phyloP scores from a whole-genome alignment of 495 filamentous ascomycete species.

The Pyronema domesticum region DNA sequence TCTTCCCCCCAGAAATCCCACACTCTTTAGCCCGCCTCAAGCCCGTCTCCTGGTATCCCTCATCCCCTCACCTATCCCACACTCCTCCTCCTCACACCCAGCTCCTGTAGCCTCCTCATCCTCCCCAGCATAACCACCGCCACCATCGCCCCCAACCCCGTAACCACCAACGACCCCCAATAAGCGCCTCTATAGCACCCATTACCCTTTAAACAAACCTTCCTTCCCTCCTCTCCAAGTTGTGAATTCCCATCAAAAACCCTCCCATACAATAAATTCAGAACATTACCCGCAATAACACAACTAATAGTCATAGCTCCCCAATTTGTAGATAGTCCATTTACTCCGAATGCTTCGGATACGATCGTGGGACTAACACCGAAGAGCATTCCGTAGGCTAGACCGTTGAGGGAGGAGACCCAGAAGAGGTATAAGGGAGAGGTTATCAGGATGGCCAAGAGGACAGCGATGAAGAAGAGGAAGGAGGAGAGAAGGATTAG shows the following conservation, averaged over 20 bases:
- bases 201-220: neutral
- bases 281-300: constrained; percentile 69
- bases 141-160: neutral
- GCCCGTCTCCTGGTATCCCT: no score
- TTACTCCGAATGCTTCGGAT: constrained; percentile 71
- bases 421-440: constrained; percentile 63
- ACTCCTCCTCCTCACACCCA: no score
- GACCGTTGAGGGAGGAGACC: constrained; percentile 66
- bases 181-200: constrained; percentile 4
- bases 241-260: neutral
- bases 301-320: constrained; percentile 82
- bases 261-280: constrained; percentile 71
- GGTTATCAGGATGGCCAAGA: constrained; percentile 57
- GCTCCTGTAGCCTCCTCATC: neutral
- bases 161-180: neutral
- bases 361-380: constrained; percentile 87
- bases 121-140: neutral
- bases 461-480: constrained; percentile 66
- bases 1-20: no score
- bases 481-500: constrained; percentile 58
- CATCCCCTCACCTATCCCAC: no score
- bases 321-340: constrained; percentile 83
- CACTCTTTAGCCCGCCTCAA: no score
- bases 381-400: constrained; percentile 88
- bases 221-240: neutral